Conservation (phyloP, 192 early-diverging fungal genomes). For the Rhizophagus prolifer region DNA sequence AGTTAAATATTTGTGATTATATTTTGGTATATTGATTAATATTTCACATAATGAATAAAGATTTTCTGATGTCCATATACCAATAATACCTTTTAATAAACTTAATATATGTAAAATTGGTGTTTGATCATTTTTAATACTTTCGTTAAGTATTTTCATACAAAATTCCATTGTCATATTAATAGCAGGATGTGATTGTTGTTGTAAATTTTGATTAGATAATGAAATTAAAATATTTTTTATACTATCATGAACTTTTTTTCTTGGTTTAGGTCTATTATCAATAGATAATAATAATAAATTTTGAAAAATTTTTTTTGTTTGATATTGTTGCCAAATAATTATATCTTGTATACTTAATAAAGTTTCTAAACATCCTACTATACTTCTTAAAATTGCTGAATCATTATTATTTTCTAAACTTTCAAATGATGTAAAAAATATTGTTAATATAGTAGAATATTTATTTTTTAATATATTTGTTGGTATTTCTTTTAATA, state of each 20-base stretch:
- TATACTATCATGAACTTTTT: constrained; percentile 84
- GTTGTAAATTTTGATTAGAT: too few relatives aligned
- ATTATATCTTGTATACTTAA: constrained; percentile 76
- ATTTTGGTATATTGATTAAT: constrained; percentile 77
- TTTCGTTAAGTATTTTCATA: constrained; percentile 57
- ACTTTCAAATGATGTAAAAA: constrained; percentile 62
- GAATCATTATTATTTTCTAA: constrained; percentile 58
- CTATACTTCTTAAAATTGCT: constrained; percentile 75
- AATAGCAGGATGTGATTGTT: constrained; percentile 84
- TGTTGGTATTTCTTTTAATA: constrained; percentile 40
- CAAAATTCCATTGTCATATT: constrained; percentile 62
- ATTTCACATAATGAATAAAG: constrained; percentile 61
- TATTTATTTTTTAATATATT: constrained; percentile 65
- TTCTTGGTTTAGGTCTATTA: constrained; percentile 77
- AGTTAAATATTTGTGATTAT: constrained; percentile 75
- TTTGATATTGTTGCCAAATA: constrained; percentile 67
- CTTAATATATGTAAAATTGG: constrained; percentile 66
- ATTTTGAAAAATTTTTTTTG: constrained; percentile 69
- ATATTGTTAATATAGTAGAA: constrained; percentile 58
- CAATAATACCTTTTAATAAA: constrained; percentile 65
- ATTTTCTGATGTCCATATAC: constrained; percentile 52
- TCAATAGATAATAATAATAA: constrained; percentile 80
- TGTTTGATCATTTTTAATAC: constrained; percentile 52
- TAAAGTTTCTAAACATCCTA: constrained; percentile 76
- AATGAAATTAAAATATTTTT: constrained; percentile 64